Conservation (phyloP, 2,329 filamentous ascomycete genomes). For the Hymenoscyphus fraxineus region DNA sequence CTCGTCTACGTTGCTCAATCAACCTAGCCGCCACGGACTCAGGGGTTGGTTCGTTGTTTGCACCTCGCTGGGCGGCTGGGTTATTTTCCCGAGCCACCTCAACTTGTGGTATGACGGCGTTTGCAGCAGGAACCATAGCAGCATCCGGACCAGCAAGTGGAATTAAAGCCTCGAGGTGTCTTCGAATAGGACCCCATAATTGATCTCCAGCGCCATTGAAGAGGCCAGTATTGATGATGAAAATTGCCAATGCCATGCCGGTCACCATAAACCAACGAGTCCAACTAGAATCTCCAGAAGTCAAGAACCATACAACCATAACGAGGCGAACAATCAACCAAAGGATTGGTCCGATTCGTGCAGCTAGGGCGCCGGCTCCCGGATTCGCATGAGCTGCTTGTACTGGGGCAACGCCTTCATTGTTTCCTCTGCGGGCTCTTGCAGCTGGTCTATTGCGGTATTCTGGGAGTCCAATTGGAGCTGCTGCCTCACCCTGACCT, state of each 20-base stretch:
- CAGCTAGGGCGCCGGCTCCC: constrained; percentile 29
- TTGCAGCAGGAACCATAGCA: constrained; percentile 33
- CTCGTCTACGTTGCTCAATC: constrained; percentile 42
- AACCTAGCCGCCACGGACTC: constrained; percentile 52
- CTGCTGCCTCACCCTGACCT: constrained; percentile 12
- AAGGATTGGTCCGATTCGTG: constrained; percentile 53
- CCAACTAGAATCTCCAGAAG: constrained; percentile 55
- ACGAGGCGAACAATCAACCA: constrained; percentile 58
- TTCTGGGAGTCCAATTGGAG: constrained; percentile 23
- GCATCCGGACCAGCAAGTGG: constrained; percentile 45
- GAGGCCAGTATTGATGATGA: constrained; percentile 57
- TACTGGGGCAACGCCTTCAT: constrained; percentile 9
- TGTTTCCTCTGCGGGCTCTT: constrained; percentile 9
- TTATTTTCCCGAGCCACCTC: constrained; percentile 3
- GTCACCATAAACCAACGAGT: constrained; percentile 55
- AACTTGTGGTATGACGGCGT: constrained; percentile 31
- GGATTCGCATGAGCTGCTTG: constrained; percentile 29
- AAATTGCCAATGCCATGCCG: constrained; percentile 50
- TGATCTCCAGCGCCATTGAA: constrained; percentile 54
- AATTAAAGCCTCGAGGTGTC: constrained; percentile 57
- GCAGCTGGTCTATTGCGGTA: constrained; percentile 26
- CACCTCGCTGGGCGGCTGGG: constrained; percentile 7
- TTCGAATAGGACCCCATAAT: constrained; percentile 53
- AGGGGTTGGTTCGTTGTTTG: constrained; percentile 40
- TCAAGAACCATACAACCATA: constrained; percentile 64